These are phyloP conservation scores for Bolboschoenus planiculmis DNA, from an alignment of 176 grass and related monocot species.

Conservation along the genomic window DNA sequence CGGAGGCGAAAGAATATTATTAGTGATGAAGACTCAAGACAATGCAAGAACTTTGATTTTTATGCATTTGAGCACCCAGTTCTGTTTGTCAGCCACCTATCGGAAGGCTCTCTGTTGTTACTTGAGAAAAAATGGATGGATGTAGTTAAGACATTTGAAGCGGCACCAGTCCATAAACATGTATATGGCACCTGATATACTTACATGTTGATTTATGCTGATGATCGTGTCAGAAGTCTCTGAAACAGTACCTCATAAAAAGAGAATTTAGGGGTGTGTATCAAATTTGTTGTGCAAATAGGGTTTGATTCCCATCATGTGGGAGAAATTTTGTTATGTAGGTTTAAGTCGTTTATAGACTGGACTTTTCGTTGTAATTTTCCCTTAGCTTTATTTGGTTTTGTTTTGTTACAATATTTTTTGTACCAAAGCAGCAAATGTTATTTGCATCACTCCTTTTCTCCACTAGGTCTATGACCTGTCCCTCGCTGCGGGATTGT, in stretches of 20 bases:
- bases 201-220: not conserved
- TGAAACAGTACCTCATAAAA: not conserved
- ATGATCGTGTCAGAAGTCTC: not conserved
- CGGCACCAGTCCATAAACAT: slow-evolving; percentile 72
- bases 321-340: slow-evolving; percentile 22
- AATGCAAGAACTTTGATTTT: slow-evolving; percentile 58
- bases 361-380: not conserved
- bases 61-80: slow-evolving; percentile 57
- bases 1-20: slow-evolving; percentile 36
- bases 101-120: slow-evolving; percentile 64
- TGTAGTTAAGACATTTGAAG: slow-evolving; percentile 53
- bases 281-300: slow-evolving; percentile 18
- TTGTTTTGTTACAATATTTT: slow-evolving; percentile 1
- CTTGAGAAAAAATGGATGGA: slow-evolving; percentile 87
- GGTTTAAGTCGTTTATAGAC: not conserved
- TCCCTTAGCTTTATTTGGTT: not conserved
- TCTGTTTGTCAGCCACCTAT: slow-evolving; percentile 65
- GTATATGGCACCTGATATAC: slow-evolving; percentile 57
- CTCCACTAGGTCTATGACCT: too few species aligned
- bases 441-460: not conserved
- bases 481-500: too few species aligned
- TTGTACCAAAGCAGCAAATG: not conserved
- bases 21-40: slow-evolving; percentile 36
- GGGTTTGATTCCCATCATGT: not conserved
- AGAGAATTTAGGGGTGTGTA: not conserved